A percentile compares a stretch with the other conserved stretches of the same genome.
phyloP scores from a whole-genome alignment of 495 filamentous ascomycete species.

The Xylaria nigripes region DNA sequence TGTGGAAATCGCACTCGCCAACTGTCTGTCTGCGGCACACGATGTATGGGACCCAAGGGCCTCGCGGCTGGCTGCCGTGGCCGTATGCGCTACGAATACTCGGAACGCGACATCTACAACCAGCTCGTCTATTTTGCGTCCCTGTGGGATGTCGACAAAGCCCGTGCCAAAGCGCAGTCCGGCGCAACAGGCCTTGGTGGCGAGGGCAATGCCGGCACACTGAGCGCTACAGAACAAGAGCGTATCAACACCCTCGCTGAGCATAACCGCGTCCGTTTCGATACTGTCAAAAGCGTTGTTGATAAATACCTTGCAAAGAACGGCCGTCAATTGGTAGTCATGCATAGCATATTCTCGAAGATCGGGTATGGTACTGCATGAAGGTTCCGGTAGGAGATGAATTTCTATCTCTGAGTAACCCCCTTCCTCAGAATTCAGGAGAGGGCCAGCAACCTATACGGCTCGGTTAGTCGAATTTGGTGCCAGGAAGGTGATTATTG shows the following conservation, averaged over 20 bases:
- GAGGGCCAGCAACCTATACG: neutral
- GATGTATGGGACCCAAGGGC: slow-evolving; percentile 80
- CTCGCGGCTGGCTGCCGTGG: slow-evolving; percentile 77
- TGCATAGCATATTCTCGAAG: slow-evolving; percentile 77
- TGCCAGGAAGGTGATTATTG: neutral
- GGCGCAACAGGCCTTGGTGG: slow-evolving; percentile 24
- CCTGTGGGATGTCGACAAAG: slow-evolving; percentile 86
- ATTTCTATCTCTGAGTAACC: no score
- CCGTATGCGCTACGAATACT: slow-evolving; percentile 77
- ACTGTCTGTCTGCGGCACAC: slow-evolving; percentile 83
- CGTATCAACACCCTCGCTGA: slow-evolving; percentile 62
- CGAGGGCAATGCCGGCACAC: slow-evolving; percentile 31
- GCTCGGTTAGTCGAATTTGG: neutral
- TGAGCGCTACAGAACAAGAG: slow-evolving; percentile 36
- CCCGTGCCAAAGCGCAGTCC: slow-evolving; percentile 40
- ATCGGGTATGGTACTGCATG: slow-evolving; percentile 37
- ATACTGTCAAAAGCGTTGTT: slow-evolving; percentile 65
- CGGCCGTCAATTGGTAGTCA: slow-evolving; percentile 91
- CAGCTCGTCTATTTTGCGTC: slow-evolving; percentile 82
- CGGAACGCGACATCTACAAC: slow-evolving; percentile 87
- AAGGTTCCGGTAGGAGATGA: neutral
- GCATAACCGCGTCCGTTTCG: slow-evolving; percentile 71
- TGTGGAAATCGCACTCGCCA: slow-evolving; percentile 86
- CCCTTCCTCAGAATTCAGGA: no score
- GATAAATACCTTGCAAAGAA: slow-evolving; percentile 86